Evolutionary conservation across 371 early-diverging fungal species (phyloP).

Genomic region (Mortierella sp.): DNA sequence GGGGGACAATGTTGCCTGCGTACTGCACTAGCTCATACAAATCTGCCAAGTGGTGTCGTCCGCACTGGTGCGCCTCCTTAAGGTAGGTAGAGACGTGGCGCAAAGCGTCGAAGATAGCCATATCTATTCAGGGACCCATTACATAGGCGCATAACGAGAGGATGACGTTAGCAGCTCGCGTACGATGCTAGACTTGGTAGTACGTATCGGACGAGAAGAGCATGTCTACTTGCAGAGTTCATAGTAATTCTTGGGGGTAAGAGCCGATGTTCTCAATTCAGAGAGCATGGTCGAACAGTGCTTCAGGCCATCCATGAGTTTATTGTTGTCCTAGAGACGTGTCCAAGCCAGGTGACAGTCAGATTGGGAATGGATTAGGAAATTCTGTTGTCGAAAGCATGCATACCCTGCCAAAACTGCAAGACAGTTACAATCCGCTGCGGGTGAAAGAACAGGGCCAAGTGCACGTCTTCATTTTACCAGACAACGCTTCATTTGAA

Average conservation of each 20-base stretch:
- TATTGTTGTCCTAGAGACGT: constrained; percentile 79
- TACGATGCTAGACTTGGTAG: neutral
- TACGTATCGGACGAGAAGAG: neutral
- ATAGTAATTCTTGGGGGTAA: constrained; percentile 97
- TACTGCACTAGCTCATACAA: constrained; percentile 98
- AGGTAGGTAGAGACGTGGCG: constrained; percentile 88
- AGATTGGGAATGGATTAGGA: constrained; percentile 7
- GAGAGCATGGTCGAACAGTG: constrained; percentile 96
- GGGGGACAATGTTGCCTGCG: constrained; percentile 96
- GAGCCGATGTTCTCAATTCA: constrained; percentile 91
- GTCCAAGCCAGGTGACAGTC: no score
- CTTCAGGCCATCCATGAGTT: constrained; percentile 95
- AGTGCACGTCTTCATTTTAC: constrained; percentile 58
- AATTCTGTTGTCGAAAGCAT: neutral
- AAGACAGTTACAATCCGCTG: no score
- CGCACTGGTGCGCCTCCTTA: constrained; percentile 85
- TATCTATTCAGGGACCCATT: constrained; percentile 66
- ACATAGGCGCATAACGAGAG: neutral
- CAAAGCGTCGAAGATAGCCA: constrained; percentile 96
- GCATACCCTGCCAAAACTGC: neutral
- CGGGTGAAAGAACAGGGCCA: no score
- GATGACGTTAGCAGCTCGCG: neutral
- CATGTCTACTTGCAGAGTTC: constrained; percentile 84
- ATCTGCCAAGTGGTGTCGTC: constrained; percentile 92
- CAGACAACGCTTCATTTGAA: constrained; percentile 89